Conservation (phyloP, 345 rosid species). For the Combretum micranthum region DNA sequence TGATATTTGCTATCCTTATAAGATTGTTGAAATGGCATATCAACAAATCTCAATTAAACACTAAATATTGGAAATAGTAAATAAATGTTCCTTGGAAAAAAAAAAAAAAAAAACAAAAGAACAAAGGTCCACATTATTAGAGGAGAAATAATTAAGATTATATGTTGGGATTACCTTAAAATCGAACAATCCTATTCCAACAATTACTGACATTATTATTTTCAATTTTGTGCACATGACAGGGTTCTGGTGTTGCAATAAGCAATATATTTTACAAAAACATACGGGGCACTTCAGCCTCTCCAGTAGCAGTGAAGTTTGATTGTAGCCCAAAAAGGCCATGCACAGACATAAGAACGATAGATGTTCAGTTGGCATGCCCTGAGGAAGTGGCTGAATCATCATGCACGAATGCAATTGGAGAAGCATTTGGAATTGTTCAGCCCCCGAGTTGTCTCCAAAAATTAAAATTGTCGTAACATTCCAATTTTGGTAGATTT, state of each 20-base stretch:
- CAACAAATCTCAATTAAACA: too few relatives aligned
- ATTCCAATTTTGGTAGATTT: background rate
- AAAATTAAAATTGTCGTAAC: conserved; percentile 1
- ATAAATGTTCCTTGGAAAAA: too few relatives aligned
- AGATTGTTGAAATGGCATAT: too few relatives aligned
- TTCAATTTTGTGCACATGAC: background rate
- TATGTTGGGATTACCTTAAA: too few relatives aligned
- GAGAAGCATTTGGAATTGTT: conserved; percentile 17
- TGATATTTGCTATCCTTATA: too few relatives aligned
- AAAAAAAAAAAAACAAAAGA: too few relatives aligned
- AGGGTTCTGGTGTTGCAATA: conserved; percentile 30
- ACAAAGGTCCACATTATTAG: too few relatives aligned
- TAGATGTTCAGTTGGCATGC: conserved; percentile 22
- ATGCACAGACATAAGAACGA: conserved; percentile 22
- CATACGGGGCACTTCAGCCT: conserved; percentile 34
- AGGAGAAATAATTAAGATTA: too few relatives aligned
- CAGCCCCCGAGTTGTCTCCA: conserved; percentile 22
- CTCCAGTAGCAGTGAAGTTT: conserved; percentile 26
- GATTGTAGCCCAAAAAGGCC: conserved; percentile 31
- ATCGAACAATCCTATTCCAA: too few relatives aligned
- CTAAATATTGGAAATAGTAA: too few relatives aligned
- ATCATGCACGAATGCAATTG: conserved; percentile 23
- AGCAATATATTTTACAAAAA: conserved; percentile 21
- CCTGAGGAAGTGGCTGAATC: conserved; percentile 19
- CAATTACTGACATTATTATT: too few relatives aligned